phyloP scores from a whole-genome alignment of 257 asterid genomes.

The Leonotis leonurus region DNA sequence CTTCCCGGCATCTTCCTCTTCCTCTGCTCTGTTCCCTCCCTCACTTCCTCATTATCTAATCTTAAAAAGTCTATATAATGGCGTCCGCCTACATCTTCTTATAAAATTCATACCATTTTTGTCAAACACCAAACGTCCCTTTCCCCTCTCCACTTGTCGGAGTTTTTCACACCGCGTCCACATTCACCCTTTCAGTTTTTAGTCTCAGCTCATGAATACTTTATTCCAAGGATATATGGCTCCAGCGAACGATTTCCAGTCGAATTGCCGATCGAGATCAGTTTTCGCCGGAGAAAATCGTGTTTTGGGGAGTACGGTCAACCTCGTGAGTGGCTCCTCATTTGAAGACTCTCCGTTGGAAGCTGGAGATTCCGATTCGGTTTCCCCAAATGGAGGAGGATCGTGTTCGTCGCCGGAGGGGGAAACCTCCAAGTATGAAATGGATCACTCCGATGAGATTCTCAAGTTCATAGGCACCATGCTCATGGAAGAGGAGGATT shows the following conservation, averaged over 20 bases:
- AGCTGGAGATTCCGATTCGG: not conserved
- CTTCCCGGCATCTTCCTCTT: constrained; percentile 22
- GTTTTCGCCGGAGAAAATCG: constrained; percentile 15
- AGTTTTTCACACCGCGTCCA: not conserved
- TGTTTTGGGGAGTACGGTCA: not conserved
- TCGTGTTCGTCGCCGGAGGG: constrained; percentile 24
- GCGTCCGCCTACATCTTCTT: not conserved
- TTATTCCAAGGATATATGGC: constrained; percentile 20
- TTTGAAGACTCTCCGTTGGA: constrained; percentile 2
- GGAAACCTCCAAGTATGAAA: constrained; percentile 25
- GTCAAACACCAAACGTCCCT: not conserved
- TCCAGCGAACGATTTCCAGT: constrained; percentile 18
- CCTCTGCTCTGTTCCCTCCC: not conserved
- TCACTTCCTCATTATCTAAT: not conserved
- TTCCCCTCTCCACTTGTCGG: not conserved
- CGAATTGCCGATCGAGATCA: constrained; percentile 11
- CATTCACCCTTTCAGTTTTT: not conserved
- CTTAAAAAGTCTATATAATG: not conserved
- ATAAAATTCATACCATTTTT: not conserved
- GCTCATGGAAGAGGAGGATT: constrained; percentile 73
- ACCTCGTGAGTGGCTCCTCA: not conserved
- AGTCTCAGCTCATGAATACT: constrained; percentile 27
- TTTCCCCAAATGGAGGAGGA: constrained; percentile 2
- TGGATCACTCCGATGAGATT: constrained; percentile 42
- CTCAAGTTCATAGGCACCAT: constrained; percentile 51